Evolutionary conservation across 2,329 filamentous ascomycete species (phyloP).

Genomic region (Sordariomycetes sp.): DNA sequence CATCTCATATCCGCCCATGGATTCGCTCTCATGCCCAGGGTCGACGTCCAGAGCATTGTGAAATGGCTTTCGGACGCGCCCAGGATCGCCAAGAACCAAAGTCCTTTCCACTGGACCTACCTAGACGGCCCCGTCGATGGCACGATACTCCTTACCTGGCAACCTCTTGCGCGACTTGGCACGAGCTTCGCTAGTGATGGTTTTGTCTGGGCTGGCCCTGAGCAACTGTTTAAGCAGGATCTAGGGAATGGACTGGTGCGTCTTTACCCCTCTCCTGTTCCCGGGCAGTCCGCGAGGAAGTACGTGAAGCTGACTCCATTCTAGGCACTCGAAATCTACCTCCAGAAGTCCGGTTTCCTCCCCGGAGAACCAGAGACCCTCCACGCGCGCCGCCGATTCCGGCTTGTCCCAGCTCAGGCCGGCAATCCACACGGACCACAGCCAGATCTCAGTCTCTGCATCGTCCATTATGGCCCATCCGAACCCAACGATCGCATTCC

Average conservation of each 20-base stretch:
- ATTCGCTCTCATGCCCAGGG: slow-evolving; percentile 62
- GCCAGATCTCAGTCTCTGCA: slow-evolving; percentile 75
- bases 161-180: slow-evolving; percentile 61
- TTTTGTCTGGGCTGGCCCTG: slow-evolving; percentile 78
- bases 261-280: slow-evolving; percentile 1
- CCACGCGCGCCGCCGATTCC: slow-evolving; percentile 77
- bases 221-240: slow-evolving; percentile 68
- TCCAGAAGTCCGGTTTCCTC: slow-evolving; percentile 71
- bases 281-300: no score
- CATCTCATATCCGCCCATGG: slow-evolving; percentile 79
- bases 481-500: slow-evolving; percentile 66
- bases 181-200: slow-evolving; percentile 82
- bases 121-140: slow-evolving; percentile 75
- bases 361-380: slow-evolving; percentile 64
- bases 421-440: slow-evolving; percentile 58
- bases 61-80: slow-evolving; percentile 77
- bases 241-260: slow-evolving; percentile 49
- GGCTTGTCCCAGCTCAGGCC: slow-evolving; percentile 62
- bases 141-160: slow-evolving; percentile 78
- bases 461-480: slow-evolving; percentile 78
- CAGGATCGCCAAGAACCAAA: slow-evolving; percentile 71
- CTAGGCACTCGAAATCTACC: slow-evolving; percentile 80
- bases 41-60: slow-evolving; percentile 68
- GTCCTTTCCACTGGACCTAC: slow-evolving; percentile 90
- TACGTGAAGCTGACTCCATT: neutral